Conservation (phyloP, 202 grass and related monocot genomes). For the Schoenoplectus tabernaemontani region DNA sequence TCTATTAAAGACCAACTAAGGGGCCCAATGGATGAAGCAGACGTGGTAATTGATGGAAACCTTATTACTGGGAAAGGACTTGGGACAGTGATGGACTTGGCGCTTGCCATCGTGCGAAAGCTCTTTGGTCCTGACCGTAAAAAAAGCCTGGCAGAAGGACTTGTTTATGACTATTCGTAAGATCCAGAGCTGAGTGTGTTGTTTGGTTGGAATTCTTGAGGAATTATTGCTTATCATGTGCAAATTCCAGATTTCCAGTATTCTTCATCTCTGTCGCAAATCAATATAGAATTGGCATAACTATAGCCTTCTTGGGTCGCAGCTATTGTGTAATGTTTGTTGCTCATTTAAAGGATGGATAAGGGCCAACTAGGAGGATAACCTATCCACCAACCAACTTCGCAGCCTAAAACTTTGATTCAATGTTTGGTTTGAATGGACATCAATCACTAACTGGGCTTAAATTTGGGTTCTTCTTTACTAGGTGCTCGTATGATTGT, state of each 20-base stretch:
- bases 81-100: slow-evolving; percentile 55
- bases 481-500: background rate
- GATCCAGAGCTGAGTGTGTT: slow-evolving; percentile 24
- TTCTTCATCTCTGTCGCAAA: background rate
- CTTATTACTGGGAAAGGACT: slow-evolving; percentile 68
- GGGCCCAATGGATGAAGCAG: slow-evolving; percentile 40
- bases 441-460: background rate
- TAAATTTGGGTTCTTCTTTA: background rate
- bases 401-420: background rate
- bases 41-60: slow-evolving; percentile 73
- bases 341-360: background rate
- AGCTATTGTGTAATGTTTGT: background rate
- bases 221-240: background rate
- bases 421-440: background rate
- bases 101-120: slow-evolving; percentile 60
- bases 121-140: slow-evolving; percentile 59
- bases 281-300: background rate
- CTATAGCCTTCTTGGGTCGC: background rate
- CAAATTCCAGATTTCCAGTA: background rate
- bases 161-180: slow-evolving; percentile 69
- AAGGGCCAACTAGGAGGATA: background rate
- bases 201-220: background rate
- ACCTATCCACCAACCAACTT: background rate
- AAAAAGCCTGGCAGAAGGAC: slow-evolving; percentile 66
- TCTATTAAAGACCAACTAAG: slow-evolving; percentile 35